Conservation (phyloP, 2,329 filamentous ascomycete genomes). For the Fusarium longipes region DNA sequence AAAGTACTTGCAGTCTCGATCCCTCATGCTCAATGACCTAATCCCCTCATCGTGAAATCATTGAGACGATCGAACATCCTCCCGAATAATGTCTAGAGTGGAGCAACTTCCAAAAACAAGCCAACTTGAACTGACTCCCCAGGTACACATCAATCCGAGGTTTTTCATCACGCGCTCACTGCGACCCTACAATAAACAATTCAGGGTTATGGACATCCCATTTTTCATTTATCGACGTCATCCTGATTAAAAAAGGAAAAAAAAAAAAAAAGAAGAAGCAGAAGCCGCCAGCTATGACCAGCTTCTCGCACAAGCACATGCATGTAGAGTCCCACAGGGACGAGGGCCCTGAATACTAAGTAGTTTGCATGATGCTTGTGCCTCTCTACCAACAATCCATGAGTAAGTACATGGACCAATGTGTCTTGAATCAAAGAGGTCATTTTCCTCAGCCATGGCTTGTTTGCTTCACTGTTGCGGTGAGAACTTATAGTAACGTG, state of each 20-base stretch:
- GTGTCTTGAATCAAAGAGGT: background rate
- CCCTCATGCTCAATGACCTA: constrained; percentile 11
- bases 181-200: constrained; percentile 24
- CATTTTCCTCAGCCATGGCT: background rate
- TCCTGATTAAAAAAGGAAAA: background rate
- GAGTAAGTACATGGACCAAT: background rate
- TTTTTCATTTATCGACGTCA: constrained; percentile 23
- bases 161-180: constrained; percentile 25
- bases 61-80: constrained; percentile 31
- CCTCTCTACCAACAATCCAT: constrained; percentile 4
- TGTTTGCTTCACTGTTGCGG: constrained; percentile 3
- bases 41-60: constrained; percentile 32
- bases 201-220: constrained; percentile 14
- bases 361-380: background rate
- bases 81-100: constrained; percentile 17
- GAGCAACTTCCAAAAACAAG: constrained; percentile 7
- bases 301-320: background rate
- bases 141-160: constrained; percentile 6
- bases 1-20: constrained; percentile 23
- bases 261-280: background rate
- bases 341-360: background rate
- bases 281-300: background rate
- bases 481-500: background rate
- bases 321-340: background rate
- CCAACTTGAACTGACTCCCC: constrained; percentile 2